phyloP scores from a whole-genome alignment of 2,329 filamentous ascomycete genomes.

The Botrytis pseudocinerea region DNA sequence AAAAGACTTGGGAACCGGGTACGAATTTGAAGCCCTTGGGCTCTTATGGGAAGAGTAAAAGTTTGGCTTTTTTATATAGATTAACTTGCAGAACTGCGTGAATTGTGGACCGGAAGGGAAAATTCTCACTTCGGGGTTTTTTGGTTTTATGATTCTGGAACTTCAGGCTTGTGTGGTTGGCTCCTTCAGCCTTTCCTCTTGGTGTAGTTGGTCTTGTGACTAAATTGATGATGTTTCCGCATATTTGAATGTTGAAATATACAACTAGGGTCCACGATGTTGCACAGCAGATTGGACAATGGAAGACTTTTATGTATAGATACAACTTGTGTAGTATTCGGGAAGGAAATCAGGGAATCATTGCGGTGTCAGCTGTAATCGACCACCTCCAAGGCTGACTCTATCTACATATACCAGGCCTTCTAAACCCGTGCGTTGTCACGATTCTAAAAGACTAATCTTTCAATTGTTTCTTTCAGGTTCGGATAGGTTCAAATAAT shows the following conservation, averaged over 20 bases:
- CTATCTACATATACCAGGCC: conserved; percentile 25
- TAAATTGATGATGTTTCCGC: conserved; percentile 18
- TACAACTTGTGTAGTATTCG: conserved; percentile 12
- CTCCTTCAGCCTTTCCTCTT: conserved; percentile 21
- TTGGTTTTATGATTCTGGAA: conserved; percentile 10
- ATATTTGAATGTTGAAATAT: conserved; percentile 6
- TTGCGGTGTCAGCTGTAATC: conserved; percentile 18
- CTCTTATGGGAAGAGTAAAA: neutral
- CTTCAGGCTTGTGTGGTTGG: conserved; percentile 4
- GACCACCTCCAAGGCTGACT: conserved; percentile 14
- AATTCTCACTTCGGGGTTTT: neutral
- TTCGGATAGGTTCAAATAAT: neutral
- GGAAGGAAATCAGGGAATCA: neutral
- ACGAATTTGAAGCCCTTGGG: conserved; percentile 16
- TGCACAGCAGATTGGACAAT: conserved; percentile 22
- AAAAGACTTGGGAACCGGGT: neutral
- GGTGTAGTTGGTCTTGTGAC: conserved; percentile 23
- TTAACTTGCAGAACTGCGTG: conserved; percentile 8
- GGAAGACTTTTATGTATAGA: neutral
- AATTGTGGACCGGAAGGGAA: conserved; percentile 19
- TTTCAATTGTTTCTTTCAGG: conserved; percentile 12
- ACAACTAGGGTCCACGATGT: conserved; percentile 11
- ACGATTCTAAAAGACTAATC: conserved; percentile 15
- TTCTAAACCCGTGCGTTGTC: conserved; percentile 17
- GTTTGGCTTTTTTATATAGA: neutral